These are phyloP conservation scores for Clitoria ternatea DNA, from an alignment of 306 rosid species.

Conservation along the genomic window DNA sequence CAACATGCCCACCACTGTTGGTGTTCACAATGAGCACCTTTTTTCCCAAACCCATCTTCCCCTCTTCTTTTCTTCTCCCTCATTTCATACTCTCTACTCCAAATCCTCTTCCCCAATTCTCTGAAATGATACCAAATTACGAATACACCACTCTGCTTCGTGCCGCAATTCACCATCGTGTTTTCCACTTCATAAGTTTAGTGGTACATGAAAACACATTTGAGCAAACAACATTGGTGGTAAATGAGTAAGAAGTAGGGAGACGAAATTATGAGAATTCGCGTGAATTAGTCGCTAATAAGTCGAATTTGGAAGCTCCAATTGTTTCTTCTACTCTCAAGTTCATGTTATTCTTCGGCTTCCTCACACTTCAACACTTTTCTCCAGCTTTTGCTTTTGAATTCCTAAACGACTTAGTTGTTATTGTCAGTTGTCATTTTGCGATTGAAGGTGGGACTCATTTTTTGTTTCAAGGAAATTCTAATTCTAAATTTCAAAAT, in stretches of 20 bases:
- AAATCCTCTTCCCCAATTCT: not conserved
- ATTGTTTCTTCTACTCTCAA: slow-evolving; percentile 41
- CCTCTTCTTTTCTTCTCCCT: slow-evolving; percentile 25
- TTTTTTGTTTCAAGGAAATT: not conserved
- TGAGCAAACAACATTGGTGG: too few species aligned
- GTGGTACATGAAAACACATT: not conserved
- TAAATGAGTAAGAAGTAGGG: too few species aligned
- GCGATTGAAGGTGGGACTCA: too few species aligned
- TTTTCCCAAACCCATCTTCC: slow-evolving; percentile 46
- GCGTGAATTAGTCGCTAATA: slow-evolving; percentile 17
- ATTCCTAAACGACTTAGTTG: too few species aligned
- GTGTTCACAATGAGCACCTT: slow-evolving; percentile 78
- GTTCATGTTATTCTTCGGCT: slow-evolving; percentile 55
- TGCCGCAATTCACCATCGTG: slow-evolving; percentile 26
- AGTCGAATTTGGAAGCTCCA: slow-evolving; percentile 18
- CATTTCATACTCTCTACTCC: slow-evolving; percentile 29
- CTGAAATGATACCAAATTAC: not conserved
- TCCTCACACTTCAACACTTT: slow-evolving; percentile 56
- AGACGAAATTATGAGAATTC: slow-evolving; percentile 18
- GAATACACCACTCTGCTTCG: slow-evolving; percentile 7
- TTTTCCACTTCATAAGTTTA: slow-evolving; percentile 21
- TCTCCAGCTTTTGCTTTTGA: slow-evolving; percentile 64
- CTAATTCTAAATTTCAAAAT: too few species aligned
- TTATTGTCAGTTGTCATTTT: too few species aligned
- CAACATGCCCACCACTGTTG: slow-evolving; percentile 82